Base-by-base conservation (phyloP, 2,329 filamentous ascomycete species). In the Hypoxylon sp. region DNA sequence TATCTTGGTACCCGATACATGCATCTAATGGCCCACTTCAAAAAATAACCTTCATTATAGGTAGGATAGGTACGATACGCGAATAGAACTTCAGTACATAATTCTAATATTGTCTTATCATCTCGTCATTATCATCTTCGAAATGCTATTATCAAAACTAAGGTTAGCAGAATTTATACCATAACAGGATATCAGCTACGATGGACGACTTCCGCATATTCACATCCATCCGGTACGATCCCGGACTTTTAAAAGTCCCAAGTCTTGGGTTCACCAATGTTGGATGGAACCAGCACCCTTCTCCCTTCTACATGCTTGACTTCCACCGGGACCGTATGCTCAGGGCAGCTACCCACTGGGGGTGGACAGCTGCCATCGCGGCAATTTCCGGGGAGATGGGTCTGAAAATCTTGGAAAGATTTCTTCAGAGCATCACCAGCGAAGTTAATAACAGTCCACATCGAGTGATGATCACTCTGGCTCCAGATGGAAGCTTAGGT, bases 251-350 rank as follows among this genome's bases (percentile, higher is more conserved):
- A 6, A 69, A 79, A 6, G 79, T 84, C 36, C 79, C 82, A 9
- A 63, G 73, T 65, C 78, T 79, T 34, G 77, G 76, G 1, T 76
- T 82, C 32, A 65, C 73, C 32, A 75, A 83, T 66, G 78, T 82
- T 43, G 86, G 83, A 17, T 90, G 84, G 81, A 89, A 89, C 74
- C 83, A 81, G 72, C 70, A 82, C 25, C 75, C 81, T 5, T 92
- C 89, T 7, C 87, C 90, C 0, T 90, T 93, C 72, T 97, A 97
- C 79, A 93, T 97, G 85, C 86, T 96, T 14, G 84, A 89, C 63
- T 90, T 90, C 72, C 94, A 97, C 78, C 87, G 89, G 49, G 91
- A 94, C 76, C 90, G 94, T 58, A 86, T 97, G 76, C 83, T 93
- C n/a, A 85, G 82, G 62, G 89, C 88, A 13, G 88, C 88, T 4